Conservation (phyloP, 352 stramenopile genomes). For the Pythium apleroticum region DNA sequence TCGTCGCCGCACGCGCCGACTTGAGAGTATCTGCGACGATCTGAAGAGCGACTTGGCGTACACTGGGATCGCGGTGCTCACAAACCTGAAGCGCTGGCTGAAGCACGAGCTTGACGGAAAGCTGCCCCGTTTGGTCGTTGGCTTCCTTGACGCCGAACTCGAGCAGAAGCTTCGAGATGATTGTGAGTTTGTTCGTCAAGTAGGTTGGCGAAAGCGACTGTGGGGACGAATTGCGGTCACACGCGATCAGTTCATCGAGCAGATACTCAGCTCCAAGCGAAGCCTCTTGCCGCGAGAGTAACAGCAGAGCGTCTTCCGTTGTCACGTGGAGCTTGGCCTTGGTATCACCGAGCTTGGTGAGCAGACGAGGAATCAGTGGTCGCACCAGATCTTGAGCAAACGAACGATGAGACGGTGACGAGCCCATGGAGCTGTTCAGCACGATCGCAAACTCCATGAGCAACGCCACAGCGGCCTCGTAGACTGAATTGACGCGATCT, state of each 20-base stretch:
- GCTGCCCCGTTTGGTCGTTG: conserved; percentile 28
- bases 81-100: conserved; percentile 66
- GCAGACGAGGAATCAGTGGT: conserved; percentile 65
- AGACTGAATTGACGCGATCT: conserved; percentile 77
- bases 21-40: conserved; percentile 72
- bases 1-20: conserved; percentile 50
- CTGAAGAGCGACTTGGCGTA: conserved; percentile 60
- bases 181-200: conserved; percentile 64
- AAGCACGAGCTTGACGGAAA: conserved; percentile 69
- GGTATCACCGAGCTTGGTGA: conserved; percentile 74
- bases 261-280: conserved; percentile 71
- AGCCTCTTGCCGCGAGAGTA: conserved; percentile 58
- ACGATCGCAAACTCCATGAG: conserved; percentile 77
- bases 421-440: conserved; percentile 34
- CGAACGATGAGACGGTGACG: conserved; percentile 8
- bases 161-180: conserved; percentile 74
- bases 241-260: conserved; percentile 70
- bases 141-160: conserved; percentile 76
- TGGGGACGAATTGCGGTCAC: conserved; percentile 53
- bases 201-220: conserved; percentile 59
- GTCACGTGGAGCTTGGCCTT: conserved; percentile 71
- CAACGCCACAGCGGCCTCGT: conserved; percentile 66
- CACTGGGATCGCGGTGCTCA: conserved; percentile 73
- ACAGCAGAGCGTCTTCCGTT: conserved; percentile 70
- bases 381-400: conserved; percentile 51